Evolutionary conservation across 2,329 filamentous ascomycete species (phyloP).

Genomic region (Pseudopyricularia javanii): DNA sequence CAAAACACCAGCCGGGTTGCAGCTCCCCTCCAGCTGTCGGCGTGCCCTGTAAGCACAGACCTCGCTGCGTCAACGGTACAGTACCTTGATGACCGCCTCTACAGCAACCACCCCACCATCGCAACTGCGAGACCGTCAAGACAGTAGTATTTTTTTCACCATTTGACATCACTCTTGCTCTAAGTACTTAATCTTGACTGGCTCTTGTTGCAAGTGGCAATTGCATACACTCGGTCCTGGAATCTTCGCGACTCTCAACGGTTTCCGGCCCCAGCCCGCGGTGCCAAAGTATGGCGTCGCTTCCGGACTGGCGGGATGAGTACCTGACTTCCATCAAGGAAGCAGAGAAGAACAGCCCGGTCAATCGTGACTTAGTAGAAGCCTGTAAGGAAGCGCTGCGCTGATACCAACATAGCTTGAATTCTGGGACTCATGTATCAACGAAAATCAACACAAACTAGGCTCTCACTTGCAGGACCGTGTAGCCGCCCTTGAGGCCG

Average conservation of each 20-base stretch:
- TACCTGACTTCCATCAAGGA: conserved; percentile 66
- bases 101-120: too few species aligned
- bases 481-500: conserved; percentile 48
- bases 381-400: conserved; percentile 50
- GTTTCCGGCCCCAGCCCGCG: conserved; percentile 2
- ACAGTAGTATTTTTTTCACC: too few species aligned
- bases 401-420: background rate
- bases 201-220: too few species aligned
- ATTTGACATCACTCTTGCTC: too few species aligned
- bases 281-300: conserved; percentile 12
- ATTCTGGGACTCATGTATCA: too few species aligned
- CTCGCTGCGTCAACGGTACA: too few species aligned
- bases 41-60: too few species aligned
- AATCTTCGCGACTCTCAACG: background rate
- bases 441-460: conserved; percentile 15
- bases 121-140: too few species aligned
- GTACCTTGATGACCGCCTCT: too few species aligned
- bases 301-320: conserved; percentile 67
- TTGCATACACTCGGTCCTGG: background rate
- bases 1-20: too few species aligned
- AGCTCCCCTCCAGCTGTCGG: too few species aligned
- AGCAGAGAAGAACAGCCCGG: conserved; percentile 52
- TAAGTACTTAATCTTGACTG: too few species aligned
- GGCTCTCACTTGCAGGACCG: conserved; percentile 57
- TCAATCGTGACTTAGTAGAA: conserved; percentile 57